Base-by-base conservation (phyloP, 768 basidiomycete species). In the Fomitopsis serialis region DNA sequence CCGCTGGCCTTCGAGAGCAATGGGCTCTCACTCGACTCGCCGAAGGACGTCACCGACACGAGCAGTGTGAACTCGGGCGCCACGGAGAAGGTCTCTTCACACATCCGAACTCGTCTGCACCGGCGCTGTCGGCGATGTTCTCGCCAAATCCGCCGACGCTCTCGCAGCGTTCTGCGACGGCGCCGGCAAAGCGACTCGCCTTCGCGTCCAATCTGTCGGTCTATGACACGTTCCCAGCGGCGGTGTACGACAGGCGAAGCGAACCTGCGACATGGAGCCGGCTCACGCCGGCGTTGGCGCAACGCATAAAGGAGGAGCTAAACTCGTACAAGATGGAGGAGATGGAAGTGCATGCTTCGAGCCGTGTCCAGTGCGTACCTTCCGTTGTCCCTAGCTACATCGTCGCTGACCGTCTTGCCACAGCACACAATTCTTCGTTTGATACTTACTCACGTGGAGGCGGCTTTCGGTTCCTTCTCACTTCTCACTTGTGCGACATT, bases 261-360 rank as follows among this genome's bases (percentile, higher is more conserved):
- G 96, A 98, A 70, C 93, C 92, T 21, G 95, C 94, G 45, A 98
- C 96, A 24, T 98, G 94, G 85, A 98, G 95, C 72, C 81, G 91
- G 37, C 72, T 99, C 63, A 99, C 97, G 49, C 97, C 96, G 42
- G 85, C 88, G 54, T 75, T 98, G 63, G 96, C 96, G 37, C 92
- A 98, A 76, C 80, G 87, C 62, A 98, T 99, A 70, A 99, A 99
- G 78, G 93, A 96, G 73, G 92, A 96, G 72, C 76, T 99, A 49
- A 99, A 99, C 72, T 92, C 92, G 52, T 98, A 91, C 73, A 98
- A 98, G 78, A 92, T 98, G 89, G 94, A 96, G 72, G 94, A 98
- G 74, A 98, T 99, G 96, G 92, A 95, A 68, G 94, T 99, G 57
- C 96, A 98, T 71, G 89, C 90, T 61, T 76, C 88, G 47, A 95